Evolutionary conservation across 2,329 filamentous ascomycete species (phyloP).

Genomic region (Lasiodiplodia citricola): DNA sequence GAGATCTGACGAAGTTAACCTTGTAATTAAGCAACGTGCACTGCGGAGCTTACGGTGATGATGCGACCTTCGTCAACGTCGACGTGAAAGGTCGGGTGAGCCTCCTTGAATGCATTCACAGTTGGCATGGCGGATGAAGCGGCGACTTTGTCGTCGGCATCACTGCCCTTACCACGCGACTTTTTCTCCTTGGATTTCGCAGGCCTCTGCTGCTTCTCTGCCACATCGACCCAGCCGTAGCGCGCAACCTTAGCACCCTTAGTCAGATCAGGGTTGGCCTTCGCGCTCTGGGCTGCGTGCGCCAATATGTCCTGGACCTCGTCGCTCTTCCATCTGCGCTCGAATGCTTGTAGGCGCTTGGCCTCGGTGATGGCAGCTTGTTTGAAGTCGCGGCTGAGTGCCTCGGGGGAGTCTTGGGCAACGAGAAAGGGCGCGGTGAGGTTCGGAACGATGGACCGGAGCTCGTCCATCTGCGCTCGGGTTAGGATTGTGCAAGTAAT

Average conservation of each 20-base stretch:
- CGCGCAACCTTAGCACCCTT: slow-evolving; percentile 39
- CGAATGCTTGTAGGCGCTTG: slow-evolving; percentile 45
- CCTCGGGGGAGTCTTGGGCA: slow-evolving; percentile 33
- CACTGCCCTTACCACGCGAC: slow-evolving; percentile 27
- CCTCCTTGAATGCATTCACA: slow-evolving; percentile 35
- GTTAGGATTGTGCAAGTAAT: slow-evolving; percentile 27
- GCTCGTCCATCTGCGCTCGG: slow-evolving; percentile 44
- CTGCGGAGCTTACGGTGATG: slow-evolving; percentile 34
- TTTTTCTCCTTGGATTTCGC: slow-evolving; percentile 25
- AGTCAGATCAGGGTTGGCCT: slow-evolving; percentile 44
- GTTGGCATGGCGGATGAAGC: slow-evolving; percentile 33
- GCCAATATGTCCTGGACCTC: slow-evolving; percentile 43
- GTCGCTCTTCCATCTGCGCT: slow-evolving; percentile 44
- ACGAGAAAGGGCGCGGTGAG: slow-evolving; percentile 48
- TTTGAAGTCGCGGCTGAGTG: slow-evolving; percentile 46
- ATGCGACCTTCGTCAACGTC: slow-evolving; percentile 37
- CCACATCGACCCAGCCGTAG: slow-evolving; percentile 48
- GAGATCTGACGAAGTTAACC: slow-evolving; percentile 33
- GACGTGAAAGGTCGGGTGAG: slow-evolving; percentile 34
- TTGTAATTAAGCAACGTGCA: not conserved
- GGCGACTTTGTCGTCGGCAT: slow-evolving; percentile 23
- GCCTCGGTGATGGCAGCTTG: slow-evolving; percentile 43
- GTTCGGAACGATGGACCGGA: slow-evolving; percentile 50
- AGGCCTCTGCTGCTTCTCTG: slow-evolving; percentile 31
- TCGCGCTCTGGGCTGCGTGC: slow-evolving; percentile 43